phyloP scores from a whole-genome alignment of 306 rosid species.

The Comarum palustre region DNA sequence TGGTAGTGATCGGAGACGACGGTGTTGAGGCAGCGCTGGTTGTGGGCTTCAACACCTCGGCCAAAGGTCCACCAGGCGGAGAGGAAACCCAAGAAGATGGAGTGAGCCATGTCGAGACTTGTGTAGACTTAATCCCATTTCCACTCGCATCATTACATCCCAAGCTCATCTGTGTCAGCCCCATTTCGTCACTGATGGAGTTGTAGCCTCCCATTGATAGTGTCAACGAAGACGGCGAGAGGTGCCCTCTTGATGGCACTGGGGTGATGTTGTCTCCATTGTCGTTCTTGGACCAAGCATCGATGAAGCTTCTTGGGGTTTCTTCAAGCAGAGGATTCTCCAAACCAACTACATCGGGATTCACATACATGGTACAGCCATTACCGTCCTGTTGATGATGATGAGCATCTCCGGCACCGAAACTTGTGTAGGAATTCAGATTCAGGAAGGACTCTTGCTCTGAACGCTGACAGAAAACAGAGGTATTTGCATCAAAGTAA shows the following conservation, averaged over 20 bases:
- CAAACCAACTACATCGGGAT: slow-evolving; percentile 39
- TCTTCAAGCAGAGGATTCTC: slow-evolving; percentile 23
- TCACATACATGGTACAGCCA: slow-evolving; percentile 31
- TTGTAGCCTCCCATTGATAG: slow-evolving; percentile 56
- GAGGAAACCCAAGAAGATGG: slow-evolving; percentile 49
- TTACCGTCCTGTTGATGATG: slow-evolving; percentile 26
- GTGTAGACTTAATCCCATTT: slow-evolving; percentile 20
- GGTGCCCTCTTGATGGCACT: slow-evolving; percentile 36
- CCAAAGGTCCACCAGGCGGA: slow-evolving; percentile 67
- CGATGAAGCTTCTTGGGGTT: slow-evolving; percentile 59
- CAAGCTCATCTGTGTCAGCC: slow-evolving; percentile 40
- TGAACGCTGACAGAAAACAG: slow-evolving; percentile 16
- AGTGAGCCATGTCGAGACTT: slow-evolving; percentile 43
- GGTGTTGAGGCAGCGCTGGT: slow-evolving; percentile 37
- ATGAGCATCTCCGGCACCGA: slow-evolving; percentile 27
- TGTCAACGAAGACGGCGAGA: slow-evolving; percentile 58
- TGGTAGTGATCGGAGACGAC: slow-evolving; percentile 36
- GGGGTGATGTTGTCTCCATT: slow-evolving; percentile 27
- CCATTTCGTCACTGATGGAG: slow-evolving; percentile 36
- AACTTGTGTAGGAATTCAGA: slow-evolving; percentile 40
- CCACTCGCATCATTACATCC: slow-evolving; percentile 27
- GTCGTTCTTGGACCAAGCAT: slow-evolving; percentile 62
- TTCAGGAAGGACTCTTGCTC: slow-evolving; percentile 34
- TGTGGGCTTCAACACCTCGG: slow-evolving; percentile 64
- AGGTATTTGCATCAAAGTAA: slow-evolving; percentile 20